Evolutionary conservation across 75 land plant species (phyloP).

Genomic region (Chamaecyparis obtusa): DNA sequence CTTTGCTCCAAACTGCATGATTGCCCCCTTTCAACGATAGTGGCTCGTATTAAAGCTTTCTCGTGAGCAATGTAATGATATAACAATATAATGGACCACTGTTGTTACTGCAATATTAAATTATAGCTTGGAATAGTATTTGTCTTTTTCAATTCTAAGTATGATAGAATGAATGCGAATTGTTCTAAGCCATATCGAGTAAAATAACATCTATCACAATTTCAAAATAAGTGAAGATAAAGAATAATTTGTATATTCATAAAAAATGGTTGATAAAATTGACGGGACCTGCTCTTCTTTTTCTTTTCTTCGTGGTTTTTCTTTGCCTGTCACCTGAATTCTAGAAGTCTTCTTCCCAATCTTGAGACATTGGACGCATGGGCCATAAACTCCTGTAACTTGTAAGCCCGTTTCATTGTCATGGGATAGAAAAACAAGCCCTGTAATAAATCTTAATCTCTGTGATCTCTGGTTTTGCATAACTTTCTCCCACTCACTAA

Average conservation of each 20-base stretch:
- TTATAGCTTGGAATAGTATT: not conserved
- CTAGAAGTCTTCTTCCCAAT: constrained; percentile 83
- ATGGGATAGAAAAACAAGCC: not conserved
- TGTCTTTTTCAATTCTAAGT: not conserved
- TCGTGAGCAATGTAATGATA: not conserved
- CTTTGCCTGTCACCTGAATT: constrained; percentile 83
- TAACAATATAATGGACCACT: no score
- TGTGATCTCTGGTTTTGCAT: constrained; percentile 3
- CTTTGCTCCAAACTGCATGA: not conserved
- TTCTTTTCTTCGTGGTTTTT: constrained; percentile 17
- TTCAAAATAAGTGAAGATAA: not conserved
- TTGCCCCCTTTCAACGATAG: no score
- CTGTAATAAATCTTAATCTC: not conserved
- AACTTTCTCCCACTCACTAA: not conserved
- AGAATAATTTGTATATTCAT: not conserved
- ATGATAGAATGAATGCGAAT: not conserved
- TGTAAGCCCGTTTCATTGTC: constrained; percentile 11
- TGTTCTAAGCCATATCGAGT: not conserved
- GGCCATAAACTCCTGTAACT: constrained; percentile 78
- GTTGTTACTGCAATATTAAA: not conserved
- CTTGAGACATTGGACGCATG: constrained; percentile 74
- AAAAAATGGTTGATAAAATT: not conserved
- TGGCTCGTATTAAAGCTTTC: not conserved
- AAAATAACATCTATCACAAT: no score
- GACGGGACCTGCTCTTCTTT: not conserved